Evolutionary conservation across 352 stramenopile species (phyloP).

Genomic region (Phytophthora macrochlamydospora): DNA sequence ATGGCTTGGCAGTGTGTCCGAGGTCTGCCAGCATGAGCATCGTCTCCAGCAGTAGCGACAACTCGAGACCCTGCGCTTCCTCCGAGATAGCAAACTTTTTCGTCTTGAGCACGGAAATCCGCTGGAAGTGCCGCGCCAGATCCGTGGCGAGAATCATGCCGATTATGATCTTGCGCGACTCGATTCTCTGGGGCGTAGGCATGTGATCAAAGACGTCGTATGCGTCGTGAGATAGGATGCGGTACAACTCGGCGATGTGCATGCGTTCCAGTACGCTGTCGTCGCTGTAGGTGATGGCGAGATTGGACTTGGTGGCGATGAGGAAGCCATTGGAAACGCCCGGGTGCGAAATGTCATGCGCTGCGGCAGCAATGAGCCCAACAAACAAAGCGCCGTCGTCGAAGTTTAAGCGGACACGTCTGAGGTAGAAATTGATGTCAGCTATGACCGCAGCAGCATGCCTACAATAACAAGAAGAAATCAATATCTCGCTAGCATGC

Average conservation of each 20-base stretch:
- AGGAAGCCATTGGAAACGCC: constrained; percentile 93
- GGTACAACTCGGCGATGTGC: constrained; percentile 72
- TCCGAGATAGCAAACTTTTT: constrained; percentile 62
- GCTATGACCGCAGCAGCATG: constrained; percentile 67
- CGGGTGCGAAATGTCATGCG: constrained; percentile 93
- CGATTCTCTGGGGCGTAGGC: constrained; percentile 21
- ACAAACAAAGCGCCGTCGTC: constrained; percentile 63
- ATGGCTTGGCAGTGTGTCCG: constrained; percentile 70
- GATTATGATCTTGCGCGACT: constrained; percentile 76
- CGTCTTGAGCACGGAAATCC: constrained; percentile 75
- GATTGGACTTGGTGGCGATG: constrained; percentile 83
- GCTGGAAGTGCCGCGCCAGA: constrained; percentile 70
- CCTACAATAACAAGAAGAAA: constrained; percentile 22
- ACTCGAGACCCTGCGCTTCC: constrained; percentile 51
- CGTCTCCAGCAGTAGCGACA: constrained; percentile 77
- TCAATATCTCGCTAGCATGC: background rate
- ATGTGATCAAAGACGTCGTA: constrained; percentile 73
- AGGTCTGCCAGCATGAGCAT: constrained; percentile 73
- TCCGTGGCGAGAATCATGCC: constrained; percentile 83
- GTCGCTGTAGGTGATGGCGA: constrained; percentile 94
- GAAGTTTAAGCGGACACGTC: constrained; percentile 57
- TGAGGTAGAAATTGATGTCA: constrained; percentile 74
- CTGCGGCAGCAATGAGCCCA: constrained; percentile 81
- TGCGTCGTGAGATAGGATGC: constrained; percentile 61
- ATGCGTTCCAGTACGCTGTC: constrained; percentile 87